A percentile compares a stretch with the other conserved stretches of the same genome.
phyloP scores from a whole-genome alignment of 345 rosid species.

The Aurinia saxatilis region DNA sequence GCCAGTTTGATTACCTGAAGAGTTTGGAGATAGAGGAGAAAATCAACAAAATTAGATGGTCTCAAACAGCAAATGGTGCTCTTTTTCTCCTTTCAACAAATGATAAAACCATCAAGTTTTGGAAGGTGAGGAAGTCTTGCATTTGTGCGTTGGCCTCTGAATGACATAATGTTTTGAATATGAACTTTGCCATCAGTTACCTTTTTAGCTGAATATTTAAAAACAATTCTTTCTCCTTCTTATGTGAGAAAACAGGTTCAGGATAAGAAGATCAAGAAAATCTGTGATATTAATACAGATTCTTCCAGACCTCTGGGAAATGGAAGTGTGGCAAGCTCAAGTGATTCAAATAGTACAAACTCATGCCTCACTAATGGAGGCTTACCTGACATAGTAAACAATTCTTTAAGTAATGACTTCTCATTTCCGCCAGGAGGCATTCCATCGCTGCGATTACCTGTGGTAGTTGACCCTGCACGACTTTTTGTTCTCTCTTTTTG shows the following conservation, averaged over 20 bases:
- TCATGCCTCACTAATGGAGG: constrained; percentile 58
- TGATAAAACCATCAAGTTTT: constrained; percentile 92
- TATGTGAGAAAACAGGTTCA: constrained; percentile 53
- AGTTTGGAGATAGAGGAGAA: constrained; percentile 99
- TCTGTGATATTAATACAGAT: constrained; percentile 77
- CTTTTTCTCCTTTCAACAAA: constrained; percentile 88
- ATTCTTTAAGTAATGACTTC: constrained; percentile 40
- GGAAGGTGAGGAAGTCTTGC: constrained; percentile 42
- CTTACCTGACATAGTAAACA: constrained; percentile 37
- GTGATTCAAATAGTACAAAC: constrained; percentile 40
- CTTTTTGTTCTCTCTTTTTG: background rate
- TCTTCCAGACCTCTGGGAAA: constrained; percentile 59
- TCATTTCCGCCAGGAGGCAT: constrained; percentile 62
- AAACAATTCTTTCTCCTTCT: background rate
- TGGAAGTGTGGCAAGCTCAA: constrained; percentile 67
- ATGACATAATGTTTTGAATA: background rate
- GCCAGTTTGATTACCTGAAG: constrained; percentile 95
- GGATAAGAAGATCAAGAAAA: constrained; percentile 84
- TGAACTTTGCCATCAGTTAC: background rate
- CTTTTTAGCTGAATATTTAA: constrained; percentile 4
- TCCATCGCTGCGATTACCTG: constrained; percentile 68
- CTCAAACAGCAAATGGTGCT: constrained; percentile 73
- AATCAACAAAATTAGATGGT: constrained; percentile 94
- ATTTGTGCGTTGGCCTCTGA: background rate
- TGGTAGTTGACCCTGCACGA: constrained; percentile 51